Evolutionary conservation across 352 stramenopile species (phyloP).

Genomic region (Phytophthora tentaculata): DNA sequence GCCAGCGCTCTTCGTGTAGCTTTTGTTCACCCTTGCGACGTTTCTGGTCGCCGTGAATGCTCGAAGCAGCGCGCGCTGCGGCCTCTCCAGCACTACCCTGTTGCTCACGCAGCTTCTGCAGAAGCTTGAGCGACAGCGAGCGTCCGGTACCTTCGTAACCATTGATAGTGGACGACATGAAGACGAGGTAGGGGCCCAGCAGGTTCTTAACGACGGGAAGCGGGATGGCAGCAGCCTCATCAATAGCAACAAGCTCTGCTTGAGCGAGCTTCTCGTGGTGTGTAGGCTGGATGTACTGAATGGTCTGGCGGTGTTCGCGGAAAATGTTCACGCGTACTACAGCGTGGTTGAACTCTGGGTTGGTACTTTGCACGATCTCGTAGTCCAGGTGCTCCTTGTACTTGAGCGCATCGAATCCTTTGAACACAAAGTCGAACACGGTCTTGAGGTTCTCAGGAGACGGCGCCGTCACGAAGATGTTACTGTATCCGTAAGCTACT

Average conservation of each 20-base stretch:
- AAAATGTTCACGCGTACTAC: conserved; percentile 98
- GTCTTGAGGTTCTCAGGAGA: conserved; percentile 98
- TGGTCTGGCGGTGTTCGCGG: conserved; percentile 96
- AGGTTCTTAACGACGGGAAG: conserved; percentile 97
- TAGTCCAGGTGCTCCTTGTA: conserved; percentile 99
- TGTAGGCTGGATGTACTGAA: conserved; percentile 96
- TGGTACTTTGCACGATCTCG: conserved; percentile 90
- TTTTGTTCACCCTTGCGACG: conserved; percentile 96
- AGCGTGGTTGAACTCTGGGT: conserved; percentile 85
- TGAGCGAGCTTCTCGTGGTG: conserved; percentile 97
- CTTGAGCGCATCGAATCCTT: conserved; percentile 93
- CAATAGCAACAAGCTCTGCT: conserved; percentile 97
- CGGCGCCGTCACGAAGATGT: conserved; percentile 98
- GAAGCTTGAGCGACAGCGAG: conserved; percentile 98
- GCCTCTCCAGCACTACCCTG: conserved; percentile 84
- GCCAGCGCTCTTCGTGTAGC: conserved; percentile 97
- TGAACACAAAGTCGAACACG: conserved; percentile 99
- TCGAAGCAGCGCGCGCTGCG: conserved; percentile 57
- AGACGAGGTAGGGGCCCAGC: conserved; percentile 97
- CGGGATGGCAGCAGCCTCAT: conserved; percentile 99
- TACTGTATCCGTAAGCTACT: conserved; percentile 92
- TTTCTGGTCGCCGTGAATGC: conserved; percentile 90
- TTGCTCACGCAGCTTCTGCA: conserved; percentile 97
- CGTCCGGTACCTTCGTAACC: conserved; percentile 99
- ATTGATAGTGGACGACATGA: conserved; percentile 99